Base-by-base conservation (phyloP, 345 rosid species). In the Bruguiera gymnorhiza region DNA sequence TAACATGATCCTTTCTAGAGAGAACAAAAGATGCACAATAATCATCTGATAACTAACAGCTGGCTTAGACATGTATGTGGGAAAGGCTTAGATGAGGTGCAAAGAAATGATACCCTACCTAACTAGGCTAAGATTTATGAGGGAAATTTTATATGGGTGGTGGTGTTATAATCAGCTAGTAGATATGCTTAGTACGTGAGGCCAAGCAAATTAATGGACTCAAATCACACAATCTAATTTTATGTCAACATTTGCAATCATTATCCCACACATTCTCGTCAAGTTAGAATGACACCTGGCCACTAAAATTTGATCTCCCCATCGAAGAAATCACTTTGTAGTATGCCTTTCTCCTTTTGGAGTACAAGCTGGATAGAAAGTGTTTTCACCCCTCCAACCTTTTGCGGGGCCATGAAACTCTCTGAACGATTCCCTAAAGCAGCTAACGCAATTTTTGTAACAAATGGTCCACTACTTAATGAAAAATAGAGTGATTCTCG, bases 241-340 rank as follows among this genome's bases (percentile, higher is more conserved):
- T 63, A 56, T 70, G 85, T 83, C 89, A 86, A 86, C 75, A 60
- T 54, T 37, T 78, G 87, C 70, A 56, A 86, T 86, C 78, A 88
- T 88, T 83, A 79, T 66, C 72, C 75, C 83, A 77, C 68, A 77
- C 75, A 75, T 78, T 79, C 75, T 67, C 61, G 67, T 85, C 74
- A 71, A 80, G 78, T 80, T 74, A 70, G 86, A 88, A 83, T 83
- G 85, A 85, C 90, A 80, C 78, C 80, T 81, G 83, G 76, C 84
- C 86, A 81, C 75, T 84, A 29, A 55, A n/a, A 69, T 30, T 66
- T 68, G 39, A 53, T 43, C 19, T 15, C 60, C 31, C 24, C 74
- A 73, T 78, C 16, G 19, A 69, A 64, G 31, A 29, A 18, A 56
- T 59, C 59, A 3, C 76, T 83, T 82, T 76, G 70, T 70, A 36